Evolutionary conservation across 345 rosid species (phyloP).

Genomic region (Dovyalis caffra): DNA sequence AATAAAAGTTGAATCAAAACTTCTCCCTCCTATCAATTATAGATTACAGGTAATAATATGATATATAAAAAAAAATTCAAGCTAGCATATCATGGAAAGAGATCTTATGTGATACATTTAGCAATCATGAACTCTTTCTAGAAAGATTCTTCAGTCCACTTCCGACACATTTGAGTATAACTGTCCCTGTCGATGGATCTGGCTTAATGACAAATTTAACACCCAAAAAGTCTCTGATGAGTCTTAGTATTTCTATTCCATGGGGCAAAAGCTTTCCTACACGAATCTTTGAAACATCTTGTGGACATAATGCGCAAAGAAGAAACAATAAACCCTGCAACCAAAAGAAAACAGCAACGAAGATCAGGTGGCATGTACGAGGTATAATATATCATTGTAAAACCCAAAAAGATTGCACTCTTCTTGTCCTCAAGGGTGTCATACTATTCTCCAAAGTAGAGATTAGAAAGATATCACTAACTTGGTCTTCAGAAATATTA

Average conservation of each 20-base stretch:
- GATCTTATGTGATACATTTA: neutral
- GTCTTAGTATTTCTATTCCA: slow-evolving; percentile 77
- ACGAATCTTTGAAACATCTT: slow-evolving; percentile 78
- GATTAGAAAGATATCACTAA: too few relatives aligned
- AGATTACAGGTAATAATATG: neutral
- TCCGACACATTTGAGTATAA: slow-evolving; percentile 69
- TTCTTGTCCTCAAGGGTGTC: neutral
- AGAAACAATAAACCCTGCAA: slow-evolving; percentile 73
- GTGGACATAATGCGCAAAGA: slow-evolving; percentile 70
- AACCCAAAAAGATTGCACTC: neutral
- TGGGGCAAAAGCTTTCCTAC: slow-evolving; percentile 77
- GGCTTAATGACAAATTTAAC: slow-evolving; percentile 60
- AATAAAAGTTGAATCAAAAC: too few relatives aligned
- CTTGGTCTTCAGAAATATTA: neutral
- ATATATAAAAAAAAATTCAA: too few relatives aligned
- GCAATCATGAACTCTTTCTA: slow-evolving; percentile 56
- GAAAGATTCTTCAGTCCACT: slow-evolving; percentile 77
- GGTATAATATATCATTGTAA: neutral
- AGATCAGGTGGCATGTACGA: neutral
- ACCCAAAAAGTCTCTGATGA: slow-evolving; percentile 70
- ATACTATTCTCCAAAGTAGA: neutral
- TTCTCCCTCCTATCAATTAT: neutral
- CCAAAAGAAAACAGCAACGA: neutral
- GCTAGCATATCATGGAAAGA: neutral
- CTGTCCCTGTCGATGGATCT: slow-evolving; percentile 71